Evolutionary conservation across 2,329 filamentous ascomycete genomes (phyloP), one percentile per base, ranked within the genome.

Genomic region (Fusarium bulbicola): DNA sequence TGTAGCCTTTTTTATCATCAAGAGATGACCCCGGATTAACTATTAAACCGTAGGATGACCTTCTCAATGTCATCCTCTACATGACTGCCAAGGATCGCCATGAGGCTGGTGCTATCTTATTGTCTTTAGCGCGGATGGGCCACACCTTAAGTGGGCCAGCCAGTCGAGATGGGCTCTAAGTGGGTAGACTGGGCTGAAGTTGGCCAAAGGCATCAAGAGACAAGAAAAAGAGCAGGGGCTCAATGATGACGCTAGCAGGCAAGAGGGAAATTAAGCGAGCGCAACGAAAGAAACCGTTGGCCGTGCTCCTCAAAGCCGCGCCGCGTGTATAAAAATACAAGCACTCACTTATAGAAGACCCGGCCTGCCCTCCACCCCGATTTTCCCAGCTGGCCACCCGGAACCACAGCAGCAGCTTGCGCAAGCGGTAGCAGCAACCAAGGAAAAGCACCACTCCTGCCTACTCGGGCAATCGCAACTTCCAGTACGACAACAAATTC

Each of bases 281-380:
- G 59, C 74, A 77, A 70, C 73, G 74, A 74, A 77, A 74, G 76
- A 80, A 80, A 78, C 78, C 76, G 80, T 81, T 81, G 80, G 80
- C 75, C 72, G 76, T 74, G 71, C 71, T 76, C 63, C 52, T 68
- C 62, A 70, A 75, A 73, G 69, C 74, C 73, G 77, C 74, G 77
- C 73, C 77, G 77, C 82, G 81, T 83, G 82, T 84, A 84, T 84
- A 84, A 84, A 84, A 84, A 82, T 83, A 82, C 81, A 84, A 78
- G 80, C 78, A 80, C 79, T 80, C 80, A 82, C 82, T 82, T 83
- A 84, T 84, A 83, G 81, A 83, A 82, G 81, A 80, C 79, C 81
- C 68, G 79, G 80, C 82, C 80, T 82, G 82, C 82, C 82, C 82
- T 83, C 82, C 82, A 82, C 81, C 80, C 80, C 79, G 75, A 79